Conservation (phyloP, 495 filamentous ascomycete genomes). For the Tricharina praecox region DNA sequence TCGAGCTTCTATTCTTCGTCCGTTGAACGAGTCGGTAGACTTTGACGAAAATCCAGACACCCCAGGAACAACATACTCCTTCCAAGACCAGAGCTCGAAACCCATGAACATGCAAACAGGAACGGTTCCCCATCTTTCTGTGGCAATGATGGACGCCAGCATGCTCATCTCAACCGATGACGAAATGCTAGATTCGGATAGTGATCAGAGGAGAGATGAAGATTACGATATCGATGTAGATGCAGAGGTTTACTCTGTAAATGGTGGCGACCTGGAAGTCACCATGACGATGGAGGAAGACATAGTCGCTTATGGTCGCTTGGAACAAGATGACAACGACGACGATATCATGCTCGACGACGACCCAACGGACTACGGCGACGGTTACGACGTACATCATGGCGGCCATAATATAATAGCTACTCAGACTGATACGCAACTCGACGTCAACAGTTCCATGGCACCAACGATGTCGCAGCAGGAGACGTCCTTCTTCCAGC, state of each 20-base stretch:
- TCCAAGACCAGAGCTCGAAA: slow-evolving; percentile 13
- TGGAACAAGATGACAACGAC: slow-evolving; percentile 15
- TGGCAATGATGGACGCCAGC: slow-evolving; percentile 9
- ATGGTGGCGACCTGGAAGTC: slow-evolving; percentile 20
- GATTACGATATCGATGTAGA: slow-evolving; percentile 26
- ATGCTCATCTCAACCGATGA: slow-evolving; percentile 18
- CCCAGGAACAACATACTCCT: slow-evolving; percentile 21
- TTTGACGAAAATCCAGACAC: slow-evolving; percentile 19
- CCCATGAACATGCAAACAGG: slow-evolving; percentile 16
- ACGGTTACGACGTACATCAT: neutral
- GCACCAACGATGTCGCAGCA: too few species aligned
- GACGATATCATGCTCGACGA: slow-evolving; percentile 26
- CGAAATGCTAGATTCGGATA: slow-evolving; percentile 25
- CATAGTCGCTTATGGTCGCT: slow-evolving; percentile 8
- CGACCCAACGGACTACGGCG: slow-evolving; percentile 7
- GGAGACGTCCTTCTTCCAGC: too few species aligned
- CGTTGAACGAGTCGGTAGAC: slow-evolving; percentile 8
- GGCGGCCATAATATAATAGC: neutral
- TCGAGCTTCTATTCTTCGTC: slow-evolving; percentile 1
- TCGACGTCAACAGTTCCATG: too few species aligned
- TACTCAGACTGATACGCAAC: neutral
- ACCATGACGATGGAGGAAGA: slow-evolving; percentile 25
- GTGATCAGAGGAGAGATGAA: slow-evolving; percentile 19
- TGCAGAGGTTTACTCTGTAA: slow-evolving; percentile 18
- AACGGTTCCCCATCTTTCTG: slow-evolving; percentile 11